Base-by-base conservation (phyloP, 2,329 filamentous ascomycete species). In the Colletotrichum abscissum region DNA sequence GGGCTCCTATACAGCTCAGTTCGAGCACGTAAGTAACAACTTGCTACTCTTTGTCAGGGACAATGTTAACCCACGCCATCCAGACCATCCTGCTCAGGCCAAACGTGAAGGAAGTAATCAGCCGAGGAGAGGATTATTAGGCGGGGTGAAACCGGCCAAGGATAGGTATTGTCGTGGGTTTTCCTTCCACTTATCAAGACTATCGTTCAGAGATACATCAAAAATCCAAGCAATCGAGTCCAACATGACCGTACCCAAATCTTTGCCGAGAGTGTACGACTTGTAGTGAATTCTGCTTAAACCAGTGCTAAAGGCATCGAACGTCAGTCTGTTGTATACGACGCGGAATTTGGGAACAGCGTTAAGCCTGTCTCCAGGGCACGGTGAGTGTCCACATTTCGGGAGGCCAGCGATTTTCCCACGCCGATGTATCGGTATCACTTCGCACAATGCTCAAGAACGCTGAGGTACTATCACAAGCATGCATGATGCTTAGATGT, bases 1-100 rank as follows among this genome's bases (percentile, higher is more conserved):
- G 89, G 96, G 96, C 72, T 97, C 94, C 30, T 98, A 97, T 83
- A 97, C 95, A 30, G 96, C 95, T 76, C 95, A 98, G 82, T 97
- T 92, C 81, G 95, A 98, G 87, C 95, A 98, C 86, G 95, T 97
- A 85, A 89, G 93, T 90, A 70, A 49, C 3, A 24, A 8, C 33
- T 62, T 24, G 59, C 24, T 14, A 26, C 6, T 2, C 7, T 9
- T 9, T 22, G 4, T 5, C 11, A 7, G 26, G 26, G 9, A 12
- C 14, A 1, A 42, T 1, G 33, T 5, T 16, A 62, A 75, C 30
- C 52, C 19, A 66, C 74, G 63, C 38, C 28, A 28, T 57, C 1
- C 74, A 94, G 92, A 94, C 93, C 42, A 93, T 95, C 77, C 83
- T 96, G 76, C 90, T 96, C 75, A 88, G 93, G 78, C 93, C 93